Percentiles rank a stretch among this genome's conserved stretches.
Conservation (phyloP, 2,329 filamentous ascomycete species). For the Neurospora sp. region DNA sequence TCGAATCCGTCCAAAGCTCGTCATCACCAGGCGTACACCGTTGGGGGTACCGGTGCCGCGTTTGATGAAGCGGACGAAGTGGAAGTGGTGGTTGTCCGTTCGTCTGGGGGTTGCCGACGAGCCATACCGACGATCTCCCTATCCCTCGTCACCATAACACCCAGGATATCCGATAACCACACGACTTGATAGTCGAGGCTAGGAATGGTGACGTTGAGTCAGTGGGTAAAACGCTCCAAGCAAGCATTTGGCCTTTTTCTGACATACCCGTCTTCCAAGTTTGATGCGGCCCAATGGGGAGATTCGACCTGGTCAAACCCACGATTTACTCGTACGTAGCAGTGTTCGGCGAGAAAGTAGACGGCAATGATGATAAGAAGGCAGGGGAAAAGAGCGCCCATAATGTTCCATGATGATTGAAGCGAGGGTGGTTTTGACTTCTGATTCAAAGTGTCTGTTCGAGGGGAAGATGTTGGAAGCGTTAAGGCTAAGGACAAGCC, state of each 20-base stretch:
- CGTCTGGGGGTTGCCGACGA: neutral
- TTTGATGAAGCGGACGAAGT: neutral
- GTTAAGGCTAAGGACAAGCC: neutral
- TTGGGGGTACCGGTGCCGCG: neutral
- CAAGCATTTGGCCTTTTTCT: neutral
- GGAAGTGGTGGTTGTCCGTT: neutral
- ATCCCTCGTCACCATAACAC: neutral
- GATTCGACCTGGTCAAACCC: neutral
- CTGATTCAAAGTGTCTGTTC: neutral
- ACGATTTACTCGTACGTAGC: neutral
- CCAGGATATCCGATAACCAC: neutral
- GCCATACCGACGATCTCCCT: neutral
- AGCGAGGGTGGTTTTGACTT: neutral
- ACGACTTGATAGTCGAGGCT: neutral
- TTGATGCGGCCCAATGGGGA: neutral
- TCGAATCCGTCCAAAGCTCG: neutral
- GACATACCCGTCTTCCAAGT: neutral
- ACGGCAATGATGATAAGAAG: neutral
- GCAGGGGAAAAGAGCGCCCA: neutral
- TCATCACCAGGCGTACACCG: neutral
- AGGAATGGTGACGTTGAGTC: neutral
- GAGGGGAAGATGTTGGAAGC: neutral
- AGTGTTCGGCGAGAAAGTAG: neutral
- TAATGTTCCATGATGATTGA: neutral
- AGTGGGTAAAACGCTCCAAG: neutral